Evolutionary conservation across 768 basidiomycete species (phyloP), one percentile per base, ranked within the genome.

Genomic region (Asterophora parasitica): DNA sequence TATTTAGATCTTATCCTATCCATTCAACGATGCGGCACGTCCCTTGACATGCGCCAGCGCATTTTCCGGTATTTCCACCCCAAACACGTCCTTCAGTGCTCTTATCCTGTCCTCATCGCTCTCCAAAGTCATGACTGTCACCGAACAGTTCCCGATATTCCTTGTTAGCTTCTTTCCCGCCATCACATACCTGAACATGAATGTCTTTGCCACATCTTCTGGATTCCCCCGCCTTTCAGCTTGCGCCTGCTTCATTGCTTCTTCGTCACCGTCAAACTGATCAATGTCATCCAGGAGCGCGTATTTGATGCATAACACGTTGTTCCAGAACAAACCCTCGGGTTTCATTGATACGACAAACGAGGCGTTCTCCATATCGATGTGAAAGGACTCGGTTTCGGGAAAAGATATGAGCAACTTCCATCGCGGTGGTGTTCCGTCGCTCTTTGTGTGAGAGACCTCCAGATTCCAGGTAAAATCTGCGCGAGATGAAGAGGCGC

Each of bases 91-190:
- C 20, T 59, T 49, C 41, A 65, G 42, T 4, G 56, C 56, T 46
- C 46, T 54, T 17, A 66, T 61, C 49, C 66, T 61, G 38, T 69
- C 63, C 37, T 41, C 1, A 46, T 69, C 68, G 4, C 51, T 60
- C 16, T n/a, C 47, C n/a, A 69, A 41, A 11, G 42, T 60, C 39
- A 38, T 49, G 6, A 65, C 17, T 3, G 58, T 51, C 19, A 64
- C 59, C 11, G 55, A 52, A 12, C 54, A 37, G 12, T 51, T 40
- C 16, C 64, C 66, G 17, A 55, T 38, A 26, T 52, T 41, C 38
- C 52, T 53, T 55, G 57, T 62, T n/a, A 68, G 58, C 38, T 64
- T 53, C 9, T 53, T 54, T n/a, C 60, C 61, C 6, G 55, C 34
- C 53, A 69, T 42, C 11, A 57, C 44, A 39, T 64, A 55, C 17